These are phyloP conservation scores for Prunus mume DNA, from an alignment of 306 rosid genomes.

Conservation along the genomic window DNA sequence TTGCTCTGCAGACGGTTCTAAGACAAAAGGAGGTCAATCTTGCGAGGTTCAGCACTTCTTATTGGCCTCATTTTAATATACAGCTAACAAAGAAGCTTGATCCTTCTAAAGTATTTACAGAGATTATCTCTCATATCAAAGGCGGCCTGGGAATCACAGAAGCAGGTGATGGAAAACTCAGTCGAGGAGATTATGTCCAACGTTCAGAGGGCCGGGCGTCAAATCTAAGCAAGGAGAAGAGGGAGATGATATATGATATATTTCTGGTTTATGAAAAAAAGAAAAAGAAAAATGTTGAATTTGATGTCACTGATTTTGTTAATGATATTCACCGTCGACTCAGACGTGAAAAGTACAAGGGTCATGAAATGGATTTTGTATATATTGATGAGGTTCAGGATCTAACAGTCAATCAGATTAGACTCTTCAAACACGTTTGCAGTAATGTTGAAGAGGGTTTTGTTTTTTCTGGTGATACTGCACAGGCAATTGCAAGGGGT, in stretches of 20 bases:
- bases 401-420: constrained; percentile 70
- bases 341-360: constrained; percentile 34
- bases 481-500: too few relatives aligned
- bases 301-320: constrained; percentile 75
- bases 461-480: too few relatives aligned
- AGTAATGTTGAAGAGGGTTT: neutral
- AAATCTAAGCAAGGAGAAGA: constrained; percentile 35
- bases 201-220: constrained; percentile 45
- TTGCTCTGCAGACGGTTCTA: constrained; percentile 47
- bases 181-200: constrained; percentile 42
- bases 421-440: constrained; percentile 63
- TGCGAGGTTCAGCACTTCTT: constrained; percentile 54
- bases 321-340: constrained; percentile 57
- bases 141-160: constrained; percentile 45
- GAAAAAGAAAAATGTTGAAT: constrained; percentile 61
- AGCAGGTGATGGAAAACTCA: constrained; percentile 38
- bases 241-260: constrained; percentile 52
- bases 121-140: constrained; percentile 73
- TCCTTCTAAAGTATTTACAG: constrained; percentile 57
- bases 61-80: constrained; percentile 69
- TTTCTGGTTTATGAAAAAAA: constrained; percentile 58
- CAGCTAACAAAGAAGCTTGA: constrained; percentile 55
- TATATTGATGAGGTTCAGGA: constrained; percentile 89
- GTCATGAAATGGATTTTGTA: constrained; percentile 54
- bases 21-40: constrained; percentile 62